Base-by-base conservation (phyloP, 306 rosid genomes). In the Ceratonia siliqua region DNA sequence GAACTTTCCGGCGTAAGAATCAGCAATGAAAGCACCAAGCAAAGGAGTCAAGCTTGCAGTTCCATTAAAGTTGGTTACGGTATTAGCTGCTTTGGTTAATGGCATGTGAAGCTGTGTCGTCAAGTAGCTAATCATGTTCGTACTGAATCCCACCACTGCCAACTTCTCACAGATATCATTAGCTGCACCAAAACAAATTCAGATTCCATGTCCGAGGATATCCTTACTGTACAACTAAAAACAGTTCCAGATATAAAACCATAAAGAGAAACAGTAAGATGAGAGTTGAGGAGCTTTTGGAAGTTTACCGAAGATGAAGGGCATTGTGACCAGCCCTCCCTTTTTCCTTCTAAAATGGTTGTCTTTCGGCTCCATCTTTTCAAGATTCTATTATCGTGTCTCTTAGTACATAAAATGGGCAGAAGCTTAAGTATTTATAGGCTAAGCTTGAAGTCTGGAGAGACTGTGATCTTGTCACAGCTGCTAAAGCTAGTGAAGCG, bases 41-140 rank as follows among this genome's bases (percentile, higher is more conserved):
- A 92, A 82, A 5, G 97, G 99, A 12, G 96, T 92, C 84, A 94
- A 82, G 86, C 96, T 89, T 32, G 96, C 82, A 21, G 99, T 92
- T 69, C 98, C 99, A 57, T 74, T 72, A 45, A 94, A 79, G 84
- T 89, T 94, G 65, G 98, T 94, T 58, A 92, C 71, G 2, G 97
- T 90, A 65, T 89, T 94, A 17, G 96, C 99, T 2, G 92, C 98
- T 83, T 92, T 87, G 9, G 99, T 89, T 76, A 87, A 63, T 20
- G 99, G 96, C 89, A 94, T 72, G 30, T 94, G 87, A 54, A 94
- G 90, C 66, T 94, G 91, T 28, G 86, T 73, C 9, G 98, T 94
- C 79, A 94, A 80, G 79, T 94, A 94, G 82, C 92, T 94, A 22
- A 92, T 77, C 99, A 94, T 92, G 68, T 94, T 92, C 0, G 98